These are phyloP conservation scores for Umbelopsis sp. DNA, from an alignment of 192 early-diverging fungal genomes.

Conservation along the genomic window DNA sequence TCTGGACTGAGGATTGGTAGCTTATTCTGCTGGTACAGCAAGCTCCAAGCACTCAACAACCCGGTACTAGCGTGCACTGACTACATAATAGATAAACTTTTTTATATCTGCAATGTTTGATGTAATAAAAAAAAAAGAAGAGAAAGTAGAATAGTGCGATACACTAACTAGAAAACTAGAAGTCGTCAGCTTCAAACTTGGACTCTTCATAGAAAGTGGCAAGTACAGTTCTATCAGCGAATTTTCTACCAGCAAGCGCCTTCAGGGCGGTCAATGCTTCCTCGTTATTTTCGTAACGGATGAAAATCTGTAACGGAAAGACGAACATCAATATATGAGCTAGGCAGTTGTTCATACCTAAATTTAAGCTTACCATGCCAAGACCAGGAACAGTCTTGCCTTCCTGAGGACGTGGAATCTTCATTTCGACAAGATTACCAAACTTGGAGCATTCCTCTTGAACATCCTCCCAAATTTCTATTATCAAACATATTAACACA, in stretches of 20 bases:
- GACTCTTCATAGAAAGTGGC: slow-evolving; percentile 81
- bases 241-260: slow-evolving; percentile 90
- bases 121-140: not conserved
- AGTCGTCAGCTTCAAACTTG: slow-evolving; percentile 68
- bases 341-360: not conserved
- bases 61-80: too few species aligned
- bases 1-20: too few species aligned
- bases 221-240: slow-evolving; percentile 91
- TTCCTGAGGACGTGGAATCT: slow-evolving; percentile 78
- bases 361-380: slow-evolving; percentile 69
- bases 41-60: too few species aligned
- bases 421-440: slow-evolving; percentile 77
- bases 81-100: too few species aligned
- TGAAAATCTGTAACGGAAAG: slow-evolving; percentile 71
- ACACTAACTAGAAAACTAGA: slow-evolving; percentile 38
- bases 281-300: slow-evolving; percentile 66
- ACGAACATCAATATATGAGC: not conserved
- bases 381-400: slow-evolving; percentile 65
- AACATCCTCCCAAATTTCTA: slow-evolving; percentile 91
- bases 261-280: slow-evolving; percentile 70
- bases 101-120: too few species aligned
- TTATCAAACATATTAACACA: not conserved
- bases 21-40: too few species aligned
- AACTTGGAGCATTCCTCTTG: slow-evolving; percentile 87
- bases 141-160: slow-evolving; percentile 8